Conservation (phyloP, 371 early-diverging fungal species). For the Syncephalis fuscata region DNA sequence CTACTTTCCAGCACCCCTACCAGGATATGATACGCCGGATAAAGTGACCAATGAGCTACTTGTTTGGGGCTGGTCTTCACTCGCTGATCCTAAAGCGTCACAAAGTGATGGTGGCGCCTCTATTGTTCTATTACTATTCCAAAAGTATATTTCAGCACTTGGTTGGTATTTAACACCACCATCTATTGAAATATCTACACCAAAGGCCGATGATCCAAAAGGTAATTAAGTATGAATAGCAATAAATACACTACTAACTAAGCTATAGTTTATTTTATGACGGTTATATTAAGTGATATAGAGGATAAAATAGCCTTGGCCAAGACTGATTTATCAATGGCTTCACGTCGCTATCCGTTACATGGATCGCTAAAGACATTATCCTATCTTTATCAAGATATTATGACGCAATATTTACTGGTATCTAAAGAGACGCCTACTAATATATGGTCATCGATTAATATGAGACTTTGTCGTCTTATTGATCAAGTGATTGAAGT, state of each 20-base stretch:
- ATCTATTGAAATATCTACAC: slow-evolving; percentile 29
- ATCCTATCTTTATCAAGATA: slow-evolving; percentile 39
- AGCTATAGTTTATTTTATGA: no score
- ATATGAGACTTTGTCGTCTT: no score
- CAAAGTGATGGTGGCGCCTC: slow-evolving; percentile 75
- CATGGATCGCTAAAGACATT: slow-evolving; percentile 56
- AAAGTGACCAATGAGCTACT: slow-evolving; percentile 17
- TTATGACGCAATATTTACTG: no score
- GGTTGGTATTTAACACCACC: slow-evolving; percentile 24
- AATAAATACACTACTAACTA: no score
- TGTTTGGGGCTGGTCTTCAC: slow-evolving; percentile 44
- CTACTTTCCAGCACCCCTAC: slow-evolving; percentile 34
- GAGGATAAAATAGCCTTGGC: slow-evolving; percentile 32
- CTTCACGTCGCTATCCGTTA: slow-evolving; percentile 52
- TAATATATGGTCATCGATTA: no score
- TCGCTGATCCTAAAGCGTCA: slow-evolving; percentile 42
- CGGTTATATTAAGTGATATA: slow-evolving; percentile 18
- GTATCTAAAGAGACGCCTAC: no score
- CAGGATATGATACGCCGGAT: slow-evolving; percentile 21
- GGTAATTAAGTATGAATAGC: no score
- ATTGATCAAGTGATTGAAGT: slow-evolving; percentile 9
- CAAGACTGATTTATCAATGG: slow-evolving; percentile 34
- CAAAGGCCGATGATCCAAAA: no score
- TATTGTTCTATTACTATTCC: slow-evolving; percentile 56
- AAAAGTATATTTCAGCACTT: slow-evolving; percentile 46